A percentile compares a stretch with the other conserved stretches of the same genome.
Conservation (phyloP, 352 stramenopile genomes). For the Globisporangium spinosum region DNA sequence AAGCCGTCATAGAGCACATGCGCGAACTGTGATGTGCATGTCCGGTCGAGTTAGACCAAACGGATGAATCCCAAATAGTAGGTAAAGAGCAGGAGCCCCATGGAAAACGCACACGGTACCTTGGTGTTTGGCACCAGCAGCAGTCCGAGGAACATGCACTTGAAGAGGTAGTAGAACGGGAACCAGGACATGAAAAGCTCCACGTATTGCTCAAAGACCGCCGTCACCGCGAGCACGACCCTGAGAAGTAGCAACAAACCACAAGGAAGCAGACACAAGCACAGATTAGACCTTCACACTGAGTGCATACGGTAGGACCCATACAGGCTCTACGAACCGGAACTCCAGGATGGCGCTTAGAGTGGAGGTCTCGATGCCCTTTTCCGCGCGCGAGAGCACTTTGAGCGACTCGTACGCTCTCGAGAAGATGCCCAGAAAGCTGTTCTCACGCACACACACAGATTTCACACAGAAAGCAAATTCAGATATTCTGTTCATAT, state of each 20-base stretch:
- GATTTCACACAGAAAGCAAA: neutral
- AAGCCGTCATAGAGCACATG: conserved; percentile 67
- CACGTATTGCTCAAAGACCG: conserved; percentile 64
- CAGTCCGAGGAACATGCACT: conserved; percentile 52
- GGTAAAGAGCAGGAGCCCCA: neutral
- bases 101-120: conserved; percentile 16
- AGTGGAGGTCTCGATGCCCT: conserved; percentile 45
- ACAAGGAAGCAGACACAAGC: neutral
- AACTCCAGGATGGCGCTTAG: conserved; percentile 58
- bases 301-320: neutral
- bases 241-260: conserved; percentile 17
- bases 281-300: neutral
- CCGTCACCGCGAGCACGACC: conserved; percentile 51
- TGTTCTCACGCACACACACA: conserved; percentile 16
- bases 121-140: conserved; percentile 60
- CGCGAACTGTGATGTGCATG: conserved; percentile 28
- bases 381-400: conserved; percentile 52
- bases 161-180: conserved; percentile 77
- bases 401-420: conserved; percentile 72
- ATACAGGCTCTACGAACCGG: conserved; percentile 28
- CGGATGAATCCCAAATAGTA: neutral
- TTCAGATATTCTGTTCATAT: too few relatives aligned
- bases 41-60: neutral
- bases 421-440: conserved; percentile 53
- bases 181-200: conserved; percentile 75